phyloP scores from a whole-genome alignment of 139 green algal genomes.

The Chlamydomonas sp. region DNA sequence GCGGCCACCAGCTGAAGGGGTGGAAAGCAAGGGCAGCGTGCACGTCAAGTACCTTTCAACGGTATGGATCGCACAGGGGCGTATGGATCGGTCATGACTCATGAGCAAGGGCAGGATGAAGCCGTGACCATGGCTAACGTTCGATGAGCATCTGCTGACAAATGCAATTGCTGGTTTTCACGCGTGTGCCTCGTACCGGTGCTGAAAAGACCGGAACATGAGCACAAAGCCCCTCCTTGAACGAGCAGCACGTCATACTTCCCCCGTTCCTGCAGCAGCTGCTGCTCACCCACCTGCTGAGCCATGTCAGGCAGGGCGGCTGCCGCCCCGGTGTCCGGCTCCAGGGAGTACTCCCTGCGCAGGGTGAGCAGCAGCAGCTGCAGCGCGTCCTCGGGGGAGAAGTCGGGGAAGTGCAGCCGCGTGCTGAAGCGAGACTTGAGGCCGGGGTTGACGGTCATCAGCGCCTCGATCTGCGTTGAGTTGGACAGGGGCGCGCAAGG shows the following conservation, averaged over 20 bases:
- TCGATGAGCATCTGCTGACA: no score
- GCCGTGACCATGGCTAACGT: no score
- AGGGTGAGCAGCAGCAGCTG: constrained; percentile 46
- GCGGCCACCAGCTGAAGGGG: constrained; percentile 33
- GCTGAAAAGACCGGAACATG: neutral
- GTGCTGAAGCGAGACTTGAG: constrained; percentile 67
- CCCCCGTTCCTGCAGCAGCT: neutral
- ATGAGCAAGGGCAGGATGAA: no score
- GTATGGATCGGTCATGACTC: no score
- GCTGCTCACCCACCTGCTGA: constrained; percentile 31
- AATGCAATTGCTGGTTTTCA: no score
- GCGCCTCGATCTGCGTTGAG: constrained; percentile 48
- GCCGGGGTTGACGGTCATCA: constrained; percentile 58
- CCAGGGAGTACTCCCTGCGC: constrained; percentile 26
- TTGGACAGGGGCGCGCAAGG: neutral
- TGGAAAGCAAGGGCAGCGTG: neutral
- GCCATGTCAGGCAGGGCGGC: constrained; percentile 41
- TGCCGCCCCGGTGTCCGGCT: constrained; percentile 19
- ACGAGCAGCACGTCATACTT: no score
- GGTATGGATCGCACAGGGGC: no score
- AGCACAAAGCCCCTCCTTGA: neutral
- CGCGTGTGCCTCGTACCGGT: no score
- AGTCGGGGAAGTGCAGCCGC: constrained; percentile 54
- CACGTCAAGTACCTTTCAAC: no score
- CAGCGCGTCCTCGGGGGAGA: constrained; percentile 38